Percentiles rank a stretch among this genome's conserved stretches.
Evolutionary conservation across 768 basidiomycete genomes (phyloP).

Genomic region (Pleurotus tuber-regium): DNA sequence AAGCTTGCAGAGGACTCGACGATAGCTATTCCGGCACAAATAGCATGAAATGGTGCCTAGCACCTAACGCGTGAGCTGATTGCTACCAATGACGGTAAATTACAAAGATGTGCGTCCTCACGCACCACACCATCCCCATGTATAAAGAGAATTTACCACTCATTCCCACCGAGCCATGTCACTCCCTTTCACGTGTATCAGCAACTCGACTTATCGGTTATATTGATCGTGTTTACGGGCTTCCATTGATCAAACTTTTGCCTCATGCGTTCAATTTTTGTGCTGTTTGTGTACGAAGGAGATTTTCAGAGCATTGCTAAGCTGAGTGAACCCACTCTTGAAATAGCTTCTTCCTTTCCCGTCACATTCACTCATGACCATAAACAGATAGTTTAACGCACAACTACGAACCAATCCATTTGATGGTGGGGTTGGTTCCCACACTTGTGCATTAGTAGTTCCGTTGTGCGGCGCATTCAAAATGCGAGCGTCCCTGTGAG

Average conservation of each 20-base stretch:
- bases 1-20: too few species aligned
- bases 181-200: neutral
- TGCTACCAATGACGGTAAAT: too few species aligned
- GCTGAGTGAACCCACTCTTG: neutral
- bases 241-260: too few species aligned
- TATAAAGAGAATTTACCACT: neutral
- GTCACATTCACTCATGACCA: neutral
- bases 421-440: neutral
- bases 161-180: neutral
- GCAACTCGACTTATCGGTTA: too few species aligned
- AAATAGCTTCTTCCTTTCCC: neutral
- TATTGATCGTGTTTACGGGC: too few species aligned
- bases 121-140: neutral
- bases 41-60: too few species aligned
- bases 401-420: neutral
- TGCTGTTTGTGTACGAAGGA: too few species aligned
- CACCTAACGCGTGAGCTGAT: too few species aligned
- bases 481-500: constrained; percentile 1
- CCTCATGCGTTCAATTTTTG: neutral
- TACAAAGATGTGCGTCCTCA: too few species aligned
- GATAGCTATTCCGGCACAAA: too few species aligned
- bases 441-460: neutral
- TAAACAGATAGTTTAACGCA: neutral
- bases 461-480: neutral
- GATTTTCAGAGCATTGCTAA: neutral